Base-by-base conservation (phyloP, 2,329 filamentous ascomycete genomes). In the Mariannaea sp. region DNA sequence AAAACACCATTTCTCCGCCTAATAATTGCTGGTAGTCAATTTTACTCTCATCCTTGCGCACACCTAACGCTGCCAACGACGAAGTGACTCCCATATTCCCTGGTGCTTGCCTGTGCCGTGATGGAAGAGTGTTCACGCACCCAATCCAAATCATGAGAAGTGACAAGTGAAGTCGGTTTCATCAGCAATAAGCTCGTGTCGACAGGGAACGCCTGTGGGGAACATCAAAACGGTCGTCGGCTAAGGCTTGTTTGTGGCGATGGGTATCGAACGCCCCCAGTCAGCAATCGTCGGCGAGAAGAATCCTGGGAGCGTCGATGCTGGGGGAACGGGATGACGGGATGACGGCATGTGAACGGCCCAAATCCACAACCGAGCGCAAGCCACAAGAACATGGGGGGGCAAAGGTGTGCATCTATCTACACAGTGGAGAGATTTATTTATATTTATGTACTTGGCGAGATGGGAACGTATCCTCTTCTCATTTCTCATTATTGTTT, bases 1-100 rank as follows among this genome's bases (percentile, higher is more conserved):
- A 16, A 55, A 48, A 36, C 61, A 56, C 36, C 38, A 36, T 46
- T 52, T 54, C 55, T 63, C 58, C 54, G 45, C 47, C 50, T 65
- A 63, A 60, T 70, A 68, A 66, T 69, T 68, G 68, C 62, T 62
- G 59, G 64, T 68, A 68, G 64, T 66, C 65, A 68, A 66, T 67
- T 65, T 64, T 67, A 67, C 61, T 68, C 61, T 68, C 60, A 56
- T 65, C 61, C 66, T 70, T 69, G 65, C 61, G 68, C 59, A 58
- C 51, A 32, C n/a, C n/a, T 42, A 24, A 29, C 20, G 26, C n/a
- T 22, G 24, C 16, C 9, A 6, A 33, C 13, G 5, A 13, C 14
- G 16, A 3, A 16, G 13, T 14, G 32, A 13, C 13, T 8, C 7
- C 8, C 8, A 24, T 24, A 24, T 24, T 8, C 8, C 22, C 22